Evolutionary conservation across 2,329 filamentous ascomycete species (phyloP), one percentile per base, ranked within the genome.

Genomic region (Exserohilum rostratum): DNA sequence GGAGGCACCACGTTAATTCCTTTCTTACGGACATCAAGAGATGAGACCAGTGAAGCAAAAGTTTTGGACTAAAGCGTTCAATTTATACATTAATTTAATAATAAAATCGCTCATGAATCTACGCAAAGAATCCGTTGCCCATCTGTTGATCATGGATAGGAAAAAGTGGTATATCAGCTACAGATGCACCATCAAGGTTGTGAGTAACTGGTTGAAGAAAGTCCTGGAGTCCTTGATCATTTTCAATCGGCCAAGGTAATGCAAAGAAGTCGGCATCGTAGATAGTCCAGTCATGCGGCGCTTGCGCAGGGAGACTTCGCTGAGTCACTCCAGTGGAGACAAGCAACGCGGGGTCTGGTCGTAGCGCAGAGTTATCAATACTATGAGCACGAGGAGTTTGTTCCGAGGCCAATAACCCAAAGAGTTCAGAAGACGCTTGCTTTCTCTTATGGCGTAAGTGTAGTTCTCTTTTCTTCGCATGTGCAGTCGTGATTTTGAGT

Each of bases 1-100:
- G 81, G 81, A n/a, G 81, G 81, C 0, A 83, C 82, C 0, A 78
- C 76, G 53, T 63, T 84, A 55, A 82, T 84, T 49, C 80, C 82
- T 0, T 84, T 84, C 55, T 60, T 84, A 52, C 80, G 80, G 55
- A 77, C 80, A 44, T 82, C 80, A 5, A 73, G 82, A 50, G 80
- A 84, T 58, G 79, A 82, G 56, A 83, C 82, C 2, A 77, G 73
- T 44, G 74, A 75, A 53, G 71, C 78, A 7, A 73, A 72, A 34
- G 59, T 71, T 12, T 48, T 52, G 5, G 40, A 38, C 15, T 60
- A 50, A 54, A 31, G 13, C n/a, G 2, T 43, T 5, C 11, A 17
- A 15, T 18, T 3, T 6, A 12, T 2, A 13, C 13, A 11, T 15
- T 12, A 4, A 17, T 25, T 33, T 33, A n/a, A 17, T 15, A 13